Evolutionary conservation across 2,329 filamentous ascomycete species (phyloP).

Genomic region (Scleromitrula shiraiana): DNA sequence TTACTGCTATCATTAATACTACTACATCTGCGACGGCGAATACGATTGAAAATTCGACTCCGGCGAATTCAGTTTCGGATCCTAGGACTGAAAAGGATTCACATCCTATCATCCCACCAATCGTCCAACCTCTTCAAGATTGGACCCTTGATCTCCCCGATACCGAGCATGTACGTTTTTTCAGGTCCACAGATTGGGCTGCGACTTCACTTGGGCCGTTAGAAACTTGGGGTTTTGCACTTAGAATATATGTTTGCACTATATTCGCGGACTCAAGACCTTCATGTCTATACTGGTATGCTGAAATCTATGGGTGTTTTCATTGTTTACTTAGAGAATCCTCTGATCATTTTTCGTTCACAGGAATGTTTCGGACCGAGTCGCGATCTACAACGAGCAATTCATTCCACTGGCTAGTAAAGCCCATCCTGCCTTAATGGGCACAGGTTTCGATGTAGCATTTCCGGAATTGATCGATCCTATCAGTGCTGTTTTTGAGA

Average conservation of each 20-base stretch:
- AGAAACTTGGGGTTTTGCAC: conserved; percentile 14
- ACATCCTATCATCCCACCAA: neutral
- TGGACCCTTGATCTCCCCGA: conserved; percentile 19
- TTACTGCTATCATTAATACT: no score
- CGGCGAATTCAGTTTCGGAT: neutral
- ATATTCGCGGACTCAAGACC: conserved; percentile 21
- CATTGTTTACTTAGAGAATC: neutral
- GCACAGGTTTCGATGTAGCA: conserved; percentile 12
- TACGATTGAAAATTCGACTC: neutral
- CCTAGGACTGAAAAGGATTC: neutral
- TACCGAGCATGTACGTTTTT: conserved; percentile 19
- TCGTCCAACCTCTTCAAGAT: conserved; percentile 3
- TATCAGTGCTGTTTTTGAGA: conserved; percentile 15
- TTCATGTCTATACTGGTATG: conserved; percentile 21
- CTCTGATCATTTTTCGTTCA: neutral
- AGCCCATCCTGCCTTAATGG: conserved; percentile 21
- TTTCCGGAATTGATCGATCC: conserved; percentile 19
- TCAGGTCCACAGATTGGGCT: conserved; percentile 20
- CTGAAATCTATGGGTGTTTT: neutral
- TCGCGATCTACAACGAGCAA: conserved; percentile 24
- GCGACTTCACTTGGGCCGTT: conserved; percentile 18
- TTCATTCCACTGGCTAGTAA: conserved; percentile 21
- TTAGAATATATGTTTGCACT: conserved; percentile 19
- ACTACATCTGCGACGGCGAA: neutral
- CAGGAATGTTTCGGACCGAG: conserved; percentile 21